phyloP scores from a whole-genome alignment of 1,284 basidiomycete genomes.

The Leccinum solheimii region DNA sequence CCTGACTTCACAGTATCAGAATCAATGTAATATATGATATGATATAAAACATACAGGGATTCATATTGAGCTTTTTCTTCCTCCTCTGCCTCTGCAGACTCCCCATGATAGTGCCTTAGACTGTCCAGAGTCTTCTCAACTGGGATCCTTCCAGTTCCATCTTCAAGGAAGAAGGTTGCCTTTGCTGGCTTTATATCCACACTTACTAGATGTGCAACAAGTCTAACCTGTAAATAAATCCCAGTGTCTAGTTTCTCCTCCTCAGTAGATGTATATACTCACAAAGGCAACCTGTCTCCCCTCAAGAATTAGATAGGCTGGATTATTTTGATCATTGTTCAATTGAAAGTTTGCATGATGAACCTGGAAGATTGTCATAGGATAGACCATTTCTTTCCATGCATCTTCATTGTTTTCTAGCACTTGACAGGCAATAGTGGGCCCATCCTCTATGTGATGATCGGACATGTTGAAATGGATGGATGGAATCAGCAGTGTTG shows the following conservation, averaged over 20 bases:
- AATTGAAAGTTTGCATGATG: conserved; percentile 14
- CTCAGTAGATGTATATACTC: conserved; percentile 6
- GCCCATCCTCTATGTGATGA: conserved; percentile 7
- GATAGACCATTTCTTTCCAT: conserved; percentile 13
- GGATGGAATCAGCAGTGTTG: not conserved
- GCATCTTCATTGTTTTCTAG: not conserved
- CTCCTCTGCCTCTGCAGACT: conserved; percentile 10
- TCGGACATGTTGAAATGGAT: conserved; percentile 15
- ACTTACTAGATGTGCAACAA: conserved; percentile 27
- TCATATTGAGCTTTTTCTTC: conserved; percentile 8
- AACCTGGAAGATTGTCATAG: conserved; percentile 31
- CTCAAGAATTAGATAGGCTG: conserved; percentile 5
- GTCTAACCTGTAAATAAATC: conserved; percentile 17
- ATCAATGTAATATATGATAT: not conserved
- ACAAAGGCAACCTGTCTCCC: conserved; percentile 18
- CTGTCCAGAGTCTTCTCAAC: conserved; percentile 12
- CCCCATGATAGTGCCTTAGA: not conserved
- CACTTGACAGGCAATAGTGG: not conserved
- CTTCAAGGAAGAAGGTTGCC: conserved; percentile 24
- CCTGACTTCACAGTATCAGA: conserved; percentile 11
- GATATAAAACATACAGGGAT: conserved; percentile 20
- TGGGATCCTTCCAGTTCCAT: conserved; percentile 32
- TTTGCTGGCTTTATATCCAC: not conserved
- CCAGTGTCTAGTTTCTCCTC: not conserved
- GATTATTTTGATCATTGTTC: not conserved